phyloP scores from a whole-genome alignment of 2,329 filamentous ascomycete species.

The Stromatinia cepivora region DNA sequence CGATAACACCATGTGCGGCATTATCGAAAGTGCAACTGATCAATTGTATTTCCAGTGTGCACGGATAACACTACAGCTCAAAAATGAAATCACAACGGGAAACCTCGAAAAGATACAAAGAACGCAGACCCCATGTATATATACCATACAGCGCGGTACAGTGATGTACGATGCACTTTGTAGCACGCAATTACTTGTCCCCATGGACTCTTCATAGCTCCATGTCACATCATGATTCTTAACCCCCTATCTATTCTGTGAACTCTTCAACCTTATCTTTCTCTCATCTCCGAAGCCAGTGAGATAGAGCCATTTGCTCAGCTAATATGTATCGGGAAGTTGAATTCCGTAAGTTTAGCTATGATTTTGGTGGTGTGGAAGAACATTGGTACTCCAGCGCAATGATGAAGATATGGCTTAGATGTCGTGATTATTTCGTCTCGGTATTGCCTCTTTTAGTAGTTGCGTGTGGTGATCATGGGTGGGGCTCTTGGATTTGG shows the following conservation, averaged over 20 bases:
- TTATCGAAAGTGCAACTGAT: background rate
- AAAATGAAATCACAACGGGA: background rate
- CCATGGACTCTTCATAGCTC: background rate
- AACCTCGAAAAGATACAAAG: too few relatives aligned
- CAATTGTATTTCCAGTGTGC: background rate
- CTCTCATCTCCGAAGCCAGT: background rate
- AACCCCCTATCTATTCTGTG: background rate
- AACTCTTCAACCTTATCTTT: background rate
- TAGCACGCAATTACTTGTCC: background rate
- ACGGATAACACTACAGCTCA: background rate
- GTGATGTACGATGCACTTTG: background rate
- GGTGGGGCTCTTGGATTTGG: constrained; percentile 1
- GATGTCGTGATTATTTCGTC: constrained; percentile 20
- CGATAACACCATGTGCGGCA: background rate
- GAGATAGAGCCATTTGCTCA: background rate
- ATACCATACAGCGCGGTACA: background rate
- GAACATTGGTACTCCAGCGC: constrained; percentile 23
- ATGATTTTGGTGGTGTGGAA: background rate
- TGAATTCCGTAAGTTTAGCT: background rate
- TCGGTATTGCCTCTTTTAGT: constrained; percentile 6
- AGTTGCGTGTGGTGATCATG: background rate
- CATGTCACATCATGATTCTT: constrained; percentile 3
- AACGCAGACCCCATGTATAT: background rate
- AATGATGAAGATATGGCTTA: constrained; percentile 23
- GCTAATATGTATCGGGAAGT: background rate